Conservation (phyloP, 441 rosid species). For the Iberis amara region DNA sequence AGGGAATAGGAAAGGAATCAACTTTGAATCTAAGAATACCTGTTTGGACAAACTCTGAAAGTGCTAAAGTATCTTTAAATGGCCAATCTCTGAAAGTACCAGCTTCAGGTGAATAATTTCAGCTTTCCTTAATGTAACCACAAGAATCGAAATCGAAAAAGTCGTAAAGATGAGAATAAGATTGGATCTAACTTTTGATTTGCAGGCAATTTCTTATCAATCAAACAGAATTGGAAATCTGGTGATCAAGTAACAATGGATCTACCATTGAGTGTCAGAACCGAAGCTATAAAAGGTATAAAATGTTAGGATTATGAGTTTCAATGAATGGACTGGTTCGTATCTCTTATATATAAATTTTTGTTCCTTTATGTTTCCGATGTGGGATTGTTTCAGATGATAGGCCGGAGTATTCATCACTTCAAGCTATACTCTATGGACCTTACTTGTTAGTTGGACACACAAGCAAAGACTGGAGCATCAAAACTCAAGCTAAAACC, state of each 20-base stretch:
- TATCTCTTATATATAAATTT: no score
- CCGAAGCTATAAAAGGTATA: conserved; percentile 80
- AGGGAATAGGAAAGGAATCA: conserved; percentile 47
- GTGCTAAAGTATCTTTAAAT: conserved; percentile 57
- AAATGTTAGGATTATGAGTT: no score
- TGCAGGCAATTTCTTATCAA: conserved; percentile 48
- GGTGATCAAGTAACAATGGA: conserved; percentile 55
- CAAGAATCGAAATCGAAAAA: no score
- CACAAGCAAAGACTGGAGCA: conserved; percentile 61
- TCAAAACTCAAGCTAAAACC: conserved; percentile 37
- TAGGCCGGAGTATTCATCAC: conserved; percentile 54
- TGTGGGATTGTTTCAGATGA: conserved; percentile 84
- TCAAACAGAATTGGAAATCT: conserved; percentile 53
- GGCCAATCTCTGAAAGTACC: conserved; percentile 44
- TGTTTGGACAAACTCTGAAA: conserved; percentile 49
- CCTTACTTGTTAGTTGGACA: conserved; percentile 77
- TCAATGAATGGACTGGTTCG: no score
- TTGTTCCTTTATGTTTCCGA: no score
- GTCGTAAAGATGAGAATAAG: conserved; percentile 7
- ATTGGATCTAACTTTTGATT: neutral
- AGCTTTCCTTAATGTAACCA: no score
- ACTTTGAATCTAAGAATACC: conserved; percentile 76
- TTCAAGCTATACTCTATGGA: conserved; percentile 79
- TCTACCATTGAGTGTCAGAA: conserved; percentile 59
- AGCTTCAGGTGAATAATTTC: conserved; percentile 67